Base-by-base conservation (phyloP, 1,139 yeast species). In the Pichia sp. region DNA sequence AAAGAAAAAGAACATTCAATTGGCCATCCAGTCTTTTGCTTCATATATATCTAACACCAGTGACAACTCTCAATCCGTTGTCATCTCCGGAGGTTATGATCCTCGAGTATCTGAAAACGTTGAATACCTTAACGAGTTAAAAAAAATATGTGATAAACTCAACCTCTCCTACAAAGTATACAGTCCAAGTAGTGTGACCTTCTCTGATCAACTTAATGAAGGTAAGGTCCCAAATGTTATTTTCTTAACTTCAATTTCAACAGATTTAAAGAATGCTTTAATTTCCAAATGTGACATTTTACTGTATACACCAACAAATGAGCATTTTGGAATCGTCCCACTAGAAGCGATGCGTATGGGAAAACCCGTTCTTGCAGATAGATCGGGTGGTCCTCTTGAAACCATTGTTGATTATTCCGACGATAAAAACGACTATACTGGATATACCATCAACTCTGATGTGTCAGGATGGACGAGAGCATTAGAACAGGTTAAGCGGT, bases 241-340 rank as follows among this genome's bases (percentile, higher is more conserved):
- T 20, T 95, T 93, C 68, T 69, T 92, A 55, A 96, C 97, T 0
- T 88, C 96, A 0, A 81, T 93, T 6, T 78, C 86, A 46, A 77
- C 91, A 1, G 68, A 77, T 2, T 68, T 87, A 54, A 90, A 91
- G 66, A 84, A 84, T 51, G 75, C 83, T 0, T 75, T 93, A 45
- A 73, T 93, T 48, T 70, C 77, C 47, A 70, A 74, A 10, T 78
- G 93, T 2, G 77, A 80, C 53, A 63, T 87, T 54, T 75, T 95
- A 42, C 73, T 91, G 48, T 93, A 93, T 67, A 95, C 99, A 0
- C 99, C 99, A 2, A 78, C 87, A 0, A 80, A 81, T 64, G 99
- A 95, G 69, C 99, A 93, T 71, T 93, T 93, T 68, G 99, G 99
- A 14, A 95, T 93, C 59, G 99, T 95, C 4, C 99, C 99, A 1